Evolutionary conservation across 768 basidiomycete species (phyloP), one percentile per base, ranked within the genome.

Genomic region (Leucosporidium creatinivorum): DNA sequence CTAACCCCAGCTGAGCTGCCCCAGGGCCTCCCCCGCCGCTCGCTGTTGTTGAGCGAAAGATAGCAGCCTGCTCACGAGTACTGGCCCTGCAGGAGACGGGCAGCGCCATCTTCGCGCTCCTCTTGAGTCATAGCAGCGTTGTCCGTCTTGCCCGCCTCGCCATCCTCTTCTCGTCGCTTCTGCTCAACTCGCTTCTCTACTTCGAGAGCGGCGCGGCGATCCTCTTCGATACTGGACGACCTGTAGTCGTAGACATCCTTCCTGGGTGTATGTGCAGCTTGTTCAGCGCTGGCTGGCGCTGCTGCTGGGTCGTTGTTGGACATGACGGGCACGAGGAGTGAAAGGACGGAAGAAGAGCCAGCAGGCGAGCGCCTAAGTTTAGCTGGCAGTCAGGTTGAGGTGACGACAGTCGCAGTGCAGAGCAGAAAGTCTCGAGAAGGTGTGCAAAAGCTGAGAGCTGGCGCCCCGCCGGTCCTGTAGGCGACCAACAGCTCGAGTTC

Each of bases 241-340:
- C 55, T 36, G 50, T 70, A 70, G 59, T 70, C 69, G 65, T 70
- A 70, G 9, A n/a, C 56, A 1, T 33, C n/a, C n/a, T 47, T 57
- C 28, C 36, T 23, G 31, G 30, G 31, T 6, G 23, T 12, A 31
- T 17, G 3, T 13, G 31, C n/a, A 23, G 56, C 10, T n/a, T 31
- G 19, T 1, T 36, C 31, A 31, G 15, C 19, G 17, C 15, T 21
- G 19, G 31, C 15, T 21, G 19, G 19, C 30, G 31, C 55, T 36
- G 56, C 3, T 15, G 30, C 56, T 57, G 56, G 33, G 26, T 26
- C 52, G 44, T 36, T 25, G 33, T n/a, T 60, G 26, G 58, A 44
- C 39, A 44, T 44, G 39, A 17, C 39, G 39, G 2, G 39, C 39
- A n/a, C n/a, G n/a, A n/a, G n/a, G 39, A 44, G 39, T 44, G 39